Evolutionary conservation across 306 rosid genomes (phyloP).

Genomic region (Fragaria iinumae): DNA sequence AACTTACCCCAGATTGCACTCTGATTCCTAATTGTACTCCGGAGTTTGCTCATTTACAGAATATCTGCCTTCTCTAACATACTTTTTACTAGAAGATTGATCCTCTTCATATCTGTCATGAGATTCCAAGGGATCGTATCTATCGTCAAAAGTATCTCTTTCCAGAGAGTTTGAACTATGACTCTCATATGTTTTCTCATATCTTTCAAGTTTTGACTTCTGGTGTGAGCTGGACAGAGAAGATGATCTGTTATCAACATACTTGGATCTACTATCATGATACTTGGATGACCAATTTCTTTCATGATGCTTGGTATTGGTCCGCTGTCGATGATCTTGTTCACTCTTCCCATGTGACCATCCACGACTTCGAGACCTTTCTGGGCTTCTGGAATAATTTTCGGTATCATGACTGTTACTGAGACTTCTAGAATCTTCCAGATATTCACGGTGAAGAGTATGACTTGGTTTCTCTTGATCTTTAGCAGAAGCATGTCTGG

Average conservation of each 20-base stretch:
- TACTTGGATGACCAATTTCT: slow-evolving; percentile 19
- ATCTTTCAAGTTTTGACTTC: slow-evolving; percentile 37
- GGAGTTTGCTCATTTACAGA: slow-evolving; percentile 16
- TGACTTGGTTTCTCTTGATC: slow-evolving; percentile 35
- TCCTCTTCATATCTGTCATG: slow-evolving; percentile 40
- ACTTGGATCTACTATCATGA: slow-evolving; percentile 24
- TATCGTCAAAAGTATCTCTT: slow-evolving; percentile 48
- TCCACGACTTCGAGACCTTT: slow-evolving; percentile 40
- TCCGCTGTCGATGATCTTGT: slow-evolving; percentile 33
- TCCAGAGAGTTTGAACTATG: slow-evolving; percentile 33
- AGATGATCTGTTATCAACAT: slow-evolving; percentile 30
- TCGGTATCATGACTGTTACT: slow-evolving; percentile 35
- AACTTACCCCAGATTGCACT: slow-evolving; percentile 44
- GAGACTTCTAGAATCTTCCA: slow-evolving; percentile 35
- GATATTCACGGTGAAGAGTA: slow-evolving; percentile 28
- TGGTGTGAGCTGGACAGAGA: slow-evolving; percentile 17
- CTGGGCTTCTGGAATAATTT: slow-evolving; percentile 50
- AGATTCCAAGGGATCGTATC: slow-evolving; percentile 66
- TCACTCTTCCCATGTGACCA: slow-evolving; percentile 35
- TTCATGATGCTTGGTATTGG: slow-evolving; percentile 27
- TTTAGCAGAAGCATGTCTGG: slow-evolving; percentile 30
- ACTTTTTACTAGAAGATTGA: slow-evolving; percentile 30
- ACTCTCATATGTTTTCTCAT: slow-evolving; percentile 36
- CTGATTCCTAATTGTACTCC: slow-evolving; percentile 9
- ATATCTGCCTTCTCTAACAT: slow-evolving; percentile 29